Evolutionary conservation across 768 basidiomycete genomes (phyloP).

Genomic region (Phaeotremella skinneri): DNA sequence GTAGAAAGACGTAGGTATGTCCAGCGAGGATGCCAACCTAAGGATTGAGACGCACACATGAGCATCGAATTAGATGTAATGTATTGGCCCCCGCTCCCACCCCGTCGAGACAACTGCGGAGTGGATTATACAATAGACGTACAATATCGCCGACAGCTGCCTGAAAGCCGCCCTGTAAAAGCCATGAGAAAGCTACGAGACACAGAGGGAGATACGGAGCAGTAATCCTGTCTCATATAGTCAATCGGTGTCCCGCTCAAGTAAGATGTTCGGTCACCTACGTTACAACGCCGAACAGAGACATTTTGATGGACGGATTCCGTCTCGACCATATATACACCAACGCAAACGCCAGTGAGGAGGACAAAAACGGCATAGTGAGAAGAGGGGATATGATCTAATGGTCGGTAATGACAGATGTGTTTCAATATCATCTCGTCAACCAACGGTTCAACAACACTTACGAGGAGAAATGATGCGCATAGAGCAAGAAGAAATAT

Average conservation of each 20-base stretch:
- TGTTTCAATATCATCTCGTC: constrained; percentile 5
- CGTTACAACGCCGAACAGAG: constrained; percentile 89
- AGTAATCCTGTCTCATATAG: constrained; percentile 59
- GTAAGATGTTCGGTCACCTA: constrained; percentile 16
- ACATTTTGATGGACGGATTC: constrained; percentile 92
- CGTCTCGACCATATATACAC: constrained; percentile 96
- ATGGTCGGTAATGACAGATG: constrained; percentile 21
- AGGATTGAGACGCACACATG: neutral
- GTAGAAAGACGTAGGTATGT: constrained; percentile 49
- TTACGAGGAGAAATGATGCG: constrained; percentile 77
- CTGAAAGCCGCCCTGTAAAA: constrained; percentile 45
- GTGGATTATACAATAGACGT: constrained; percentile 8
- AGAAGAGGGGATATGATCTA: constrained; percentile 80
- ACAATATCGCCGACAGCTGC: constrained; percentile 48
- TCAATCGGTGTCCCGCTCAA: neutral
- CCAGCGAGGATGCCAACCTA: constrained; percentile 49
- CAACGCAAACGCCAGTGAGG: constrained; percentile 86
- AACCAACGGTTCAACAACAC: constrained; percentile 39
- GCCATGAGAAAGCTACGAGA: constrained; percentile 73
- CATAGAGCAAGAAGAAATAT: constrained; percentile 89
- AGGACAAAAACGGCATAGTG: constrained; percentile 89
- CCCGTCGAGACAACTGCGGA: neutral
- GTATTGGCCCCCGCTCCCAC: neutral
- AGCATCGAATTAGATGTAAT: too few species aligned
- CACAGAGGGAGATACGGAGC: constrained; percentile 93